Percentiles rank a stretch among this genome's conserved stretches.
Conservation (phyloP, 2,329 filamentous ascomycete species). For the Plenodomus biglobosus region DNA sequence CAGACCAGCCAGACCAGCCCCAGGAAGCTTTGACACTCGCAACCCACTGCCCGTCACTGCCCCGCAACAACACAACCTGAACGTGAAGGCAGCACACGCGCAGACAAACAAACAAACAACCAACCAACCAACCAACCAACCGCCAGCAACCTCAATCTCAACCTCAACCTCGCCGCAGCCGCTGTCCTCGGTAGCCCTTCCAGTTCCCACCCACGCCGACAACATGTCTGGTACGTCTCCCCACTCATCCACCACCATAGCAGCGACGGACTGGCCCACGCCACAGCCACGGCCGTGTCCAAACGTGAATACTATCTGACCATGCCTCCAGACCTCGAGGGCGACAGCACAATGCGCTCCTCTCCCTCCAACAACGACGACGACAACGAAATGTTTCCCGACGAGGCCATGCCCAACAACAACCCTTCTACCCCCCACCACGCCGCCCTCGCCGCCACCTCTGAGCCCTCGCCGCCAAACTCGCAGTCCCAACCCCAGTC, state of each 20-base stretch:
- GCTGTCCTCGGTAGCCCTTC: too few species aligned
- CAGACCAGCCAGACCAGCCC: slow-evolving; percentile 10
- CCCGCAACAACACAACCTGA: too few species aligned
- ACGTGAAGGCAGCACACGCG: too few species aligned
- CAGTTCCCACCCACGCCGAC: too few species aligned
- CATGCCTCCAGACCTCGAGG: slow-evolving; percentile 51
- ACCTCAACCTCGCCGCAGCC: too few species aligned
- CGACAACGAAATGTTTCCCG: slow-evolving; percentile 49
- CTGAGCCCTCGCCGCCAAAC: slow-evolving; percentile 58
- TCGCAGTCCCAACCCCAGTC: slow-evolving; percentile 52
- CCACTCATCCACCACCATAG: not conserved
- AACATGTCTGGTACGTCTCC: too few species aligned
- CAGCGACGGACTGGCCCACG: too few species aligned
- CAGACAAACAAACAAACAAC: too few species aligned
- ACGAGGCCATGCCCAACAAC: slow-evolving; percentile 40
- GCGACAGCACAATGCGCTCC: slow-evolving; percentile 60
- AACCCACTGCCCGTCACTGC: not conserved
- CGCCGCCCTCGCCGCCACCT: slow-evolving; percentile 31
- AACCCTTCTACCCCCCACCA: slow-evolving; percentile 43
- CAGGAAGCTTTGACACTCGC: slow-evolving; percentile 5
- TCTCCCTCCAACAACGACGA: slow-evolving; percentile 44
- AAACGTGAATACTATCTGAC: slow-evolving; percentile 13
- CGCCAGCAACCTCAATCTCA: too few species aligned
- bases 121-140: too few species aligned
- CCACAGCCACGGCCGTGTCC: not conserved